Conservation (phyloP, 805 yeast genomes). For the Suhomyces kilbournensis region DNA sequence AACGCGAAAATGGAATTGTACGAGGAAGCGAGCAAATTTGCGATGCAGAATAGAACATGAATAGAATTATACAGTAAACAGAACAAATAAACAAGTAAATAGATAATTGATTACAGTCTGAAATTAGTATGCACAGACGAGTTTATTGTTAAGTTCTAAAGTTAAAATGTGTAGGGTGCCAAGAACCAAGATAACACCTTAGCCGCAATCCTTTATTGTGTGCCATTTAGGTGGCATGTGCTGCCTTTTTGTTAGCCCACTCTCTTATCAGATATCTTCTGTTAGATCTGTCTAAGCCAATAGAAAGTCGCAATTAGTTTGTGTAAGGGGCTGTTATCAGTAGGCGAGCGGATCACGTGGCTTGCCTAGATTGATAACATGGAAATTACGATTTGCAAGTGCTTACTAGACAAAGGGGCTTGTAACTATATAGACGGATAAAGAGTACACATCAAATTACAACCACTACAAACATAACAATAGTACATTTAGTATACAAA, state of each 20-base stretch:
- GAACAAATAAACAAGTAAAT: background rate
- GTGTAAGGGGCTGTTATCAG: constrained; percentile 1
- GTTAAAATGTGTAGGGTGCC: background rate
- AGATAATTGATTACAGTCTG: background rate
- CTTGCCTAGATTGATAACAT: background rate
- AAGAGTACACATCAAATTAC: background rate
- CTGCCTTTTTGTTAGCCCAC: background rate
- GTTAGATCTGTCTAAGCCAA: background rate
- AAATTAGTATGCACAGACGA: background rate
- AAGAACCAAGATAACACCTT: background rate
- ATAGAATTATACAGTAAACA: background rate
- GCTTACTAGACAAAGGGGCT: background rate
- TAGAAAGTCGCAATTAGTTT: background rate
- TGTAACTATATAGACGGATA: background rate
- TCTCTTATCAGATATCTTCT: background rate
- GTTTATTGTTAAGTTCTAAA: background rate
- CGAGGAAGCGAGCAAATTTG: background rate
- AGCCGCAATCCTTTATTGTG: background rate
- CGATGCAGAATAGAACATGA: background rate
- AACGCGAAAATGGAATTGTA: background rate
- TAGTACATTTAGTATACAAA: background rate
- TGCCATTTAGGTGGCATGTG: background rate
- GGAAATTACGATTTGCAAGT: background rate
- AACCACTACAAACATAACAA: background rate
- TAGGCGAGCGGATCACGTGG: background rate